Conservation (phyloP, 371 early-diverging fungal genomes). For the Parasitella parasitica region DNA sequence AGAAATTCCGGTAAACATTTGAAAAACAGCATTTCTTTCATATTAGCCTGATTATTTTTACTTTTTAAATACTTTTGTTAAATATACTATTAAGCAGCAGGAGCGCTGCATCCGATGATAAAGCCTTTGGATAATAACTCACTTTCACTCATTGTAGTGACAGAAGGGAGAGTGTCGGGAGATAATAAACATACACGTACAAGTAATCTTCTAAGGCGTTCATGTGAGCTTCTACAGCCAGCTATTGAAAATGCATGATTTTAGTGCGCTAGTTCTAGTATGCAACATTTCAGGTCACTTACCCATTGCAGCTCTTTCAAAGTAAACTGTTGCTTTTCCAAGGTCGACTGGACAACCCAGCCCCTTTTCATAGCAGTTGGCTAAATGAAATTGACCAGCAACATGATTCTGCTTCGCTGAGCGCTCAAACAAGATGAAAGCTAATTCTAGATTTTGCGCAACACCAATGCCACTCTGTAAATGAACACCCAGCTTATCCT, state of each 20-base stretch:
- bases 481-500: constrained; percentile 80
- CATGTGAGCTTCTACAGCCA: constrained; percentile 60
- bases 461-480: constrained; percentile 75
- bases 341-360: constrained; percentile 60
- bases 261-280: not conserved
- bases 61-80: not conserved
- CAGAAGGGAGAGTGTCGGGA: constrained; percentile 29
- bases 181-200: constrained; percentile 46
- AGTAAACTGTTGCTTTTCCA: constrained; percentile 64
- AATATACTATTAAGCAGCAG: constrained; percentile 42
- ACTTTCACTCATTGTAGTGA: constrained; percentile 24
- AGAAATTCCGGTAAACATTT: no score
- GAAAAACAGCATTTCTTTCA: no score
- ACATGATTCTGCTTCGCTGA: constrained; percentile 67
- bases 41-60: no score
- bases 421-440: constrained; percentile 62
- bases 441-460: constrained; percentile 50
- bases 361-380: constrained; percentile 70
- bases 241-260: constrained; percentile 21
- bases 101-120: constrained; percentile 48
- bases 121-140: constrained; percentile 42
- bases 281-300: not conserved
- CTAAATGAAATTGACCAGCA: constrained; percentile 62
- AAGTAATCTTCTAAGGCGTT: constrained; percentile 49
- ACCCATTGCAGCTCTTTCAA: constrained; percentile 64